Conservation (phyloP, 1,139 yeast species). For the Lodderomyces theae region DNA sequence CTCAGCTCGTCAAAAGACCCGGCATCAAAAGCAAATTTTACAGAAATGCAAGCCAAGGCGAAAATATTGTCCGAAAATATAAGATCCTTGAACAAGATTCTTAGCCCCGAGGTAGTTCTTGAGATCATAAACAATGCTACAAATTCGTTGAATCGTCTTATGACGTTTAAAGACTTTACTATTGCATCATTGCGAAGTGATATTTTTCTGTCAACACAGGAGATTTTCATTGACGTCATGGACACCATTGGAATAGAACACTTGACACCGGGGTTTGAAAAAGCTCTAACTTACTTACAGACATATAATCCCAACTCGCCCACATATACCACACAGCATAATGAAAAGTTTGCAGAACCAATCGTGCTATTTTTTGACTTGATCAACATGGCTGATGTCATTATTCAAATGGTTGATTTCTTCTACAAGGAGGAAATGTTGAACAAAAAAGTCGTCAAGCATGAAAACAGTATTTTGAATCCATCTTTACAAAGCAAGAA, state of each 20-base stretch:
- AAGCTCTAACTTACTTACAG: slow-evolving; percentile 67
- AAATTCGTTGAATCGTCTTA: slow-evolving; percentile 31
- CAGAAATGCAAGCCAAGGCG: slow-evolving; percentile 42
- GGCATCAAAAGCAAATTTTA: slow-evolving; percentile 21
- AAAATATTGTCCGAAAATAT: slow-evolving; percentile 44
- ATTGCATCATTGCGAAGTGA: slow-evolving; percentile 32
- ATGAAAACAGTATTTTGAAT: slow-evolving; percentile 72
- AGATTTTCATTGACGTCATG: slow-evolving; percentile 65
- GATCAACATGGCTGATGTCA: slow-evolving; percentile 88
- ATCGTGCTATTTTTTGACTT: slow-evolving; percentile 83
- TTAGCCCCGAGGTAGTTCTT: slow-evolving; percentile 42
- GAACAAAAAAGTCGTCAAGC: slow-evolving; percentile 56
- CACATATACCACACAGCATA: slow-evolving; percentile 13
- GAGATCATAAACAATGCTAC: slow-evolving; percentile 41
- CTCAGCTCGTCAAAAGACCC: slow-evolving; percentile 26
- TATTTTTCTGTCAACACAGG: slow-evolving; percentile 42
- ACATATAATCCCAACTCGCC: slow-evolving; percentile 60
- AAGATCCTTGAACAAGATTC: slow-evolving; percentile 38
- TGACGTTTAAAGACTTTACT: slow-evolving; percentile 32
- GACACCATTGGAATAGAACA: slow-evolving; percentile 69
- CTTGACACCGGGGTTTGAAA: slow-evolving; percentile 75
- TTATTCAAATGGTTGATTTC: slow-evolving; percentile 88
- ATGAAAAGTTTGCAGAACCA: slow-evolving; percentile 61
- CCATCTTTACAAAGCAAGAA: slow-evolving; percentile 80
- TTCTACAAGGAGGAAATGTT: slow-evolving; percentile 86